Percentiles rank a stretch among this genome's conserved stretches.
These are phyloP conservation scores for Paramecium sexaurelia DNA, from an alignment of 73 alveolate species.

Conservation along the genomic window DNA sequence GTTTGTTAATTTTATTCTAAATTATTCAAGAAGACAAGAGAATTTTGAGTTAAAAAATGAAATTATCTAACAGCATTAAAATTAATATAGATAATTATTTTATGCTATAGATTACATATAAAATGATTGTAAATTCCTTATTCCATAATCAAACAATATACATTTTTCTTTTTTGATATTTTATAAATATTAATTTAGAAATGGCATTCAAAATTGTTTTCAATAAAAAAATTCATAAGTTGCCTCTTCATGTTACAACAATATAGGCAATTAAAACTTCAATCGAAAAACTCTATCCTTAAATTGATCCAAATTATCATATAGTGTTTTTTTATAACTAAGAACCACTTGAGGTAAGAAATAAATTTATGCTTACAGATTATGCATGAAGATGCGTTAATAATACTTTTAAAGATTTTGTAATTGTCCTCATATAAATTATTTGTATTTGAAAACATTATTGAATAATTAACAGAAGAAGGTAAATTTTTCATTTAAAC, in stretches of 20 bases:
- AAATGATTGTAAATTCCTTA: too few relatives aligned
- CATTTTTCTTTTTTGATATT: too few relatives aligned
- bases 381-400: constrained; percentile 30
- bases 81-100: too few relatives aligned
- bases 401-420: background rate
- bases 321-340: background rate
- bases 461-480: background rate
- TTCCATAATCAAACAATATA: too few relatives aligned
- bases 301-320: background rate
- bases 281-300: constrained; percentile 9
- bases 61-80: too few relatives aligned
- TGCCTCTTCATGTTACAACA: background rate
- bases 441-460: background rate
- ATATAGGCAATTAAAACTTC: background rate
- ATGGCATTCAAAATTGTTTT: constrained; percentile 48
- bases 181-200: too few relatives aligned
- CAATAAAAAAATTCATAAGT: constrained; percentile 17
- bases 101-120: too few relatives aligned
- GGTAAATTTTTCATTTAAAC: constrained; percentile 14
- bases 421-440: background rate
- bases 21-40: too few relatives aligned
- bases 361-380: background rate
- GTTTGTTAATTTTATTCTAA: too few relatives aligned
- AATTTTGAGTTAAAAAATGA: too few relatives aligned
- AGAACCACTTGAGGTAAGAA: constrained; percentile 42